Evolutionary conservation across 1,284 basidiomycete genomes (phyloP).

Genomic region (Ustilago xerochloae): DNA sequence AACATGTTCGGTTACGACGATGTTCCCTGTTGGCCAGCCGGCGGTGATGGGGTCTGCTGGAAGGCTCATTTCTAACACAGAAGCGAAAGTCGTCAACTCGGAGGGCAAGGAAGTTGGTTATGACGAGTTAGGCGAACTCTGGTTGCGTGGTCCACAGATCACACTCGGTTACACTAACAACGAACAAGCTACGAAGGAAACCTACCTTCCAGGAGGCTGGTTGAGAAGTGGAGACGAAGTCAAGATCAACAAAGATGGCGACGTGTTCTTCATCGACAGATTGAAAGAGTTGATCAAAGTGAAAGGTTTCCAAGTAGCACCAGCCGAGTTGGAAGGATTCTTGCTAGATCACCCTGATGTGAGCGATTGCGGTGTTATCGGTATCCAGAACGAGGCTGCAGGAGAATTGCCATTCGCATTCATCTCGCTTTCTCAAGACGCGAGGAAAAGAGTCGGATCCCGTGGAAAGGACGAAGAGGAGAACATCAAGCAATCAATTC

Average conservation of each 20-base stretch:
- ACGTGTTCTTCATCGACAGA: constrained; percentile 58
- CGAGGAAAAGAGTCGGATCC: constrained; percentile 70
- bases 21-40: constrained; percentile 63
- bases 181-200: constrained; percentile 60
- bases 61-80: constrained; percentile 56
- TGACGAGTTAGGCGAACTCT: constrained; percentile 68
- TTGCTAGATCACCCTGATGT: constrained; percentile 79
- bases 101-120: constrained; percentile 61
- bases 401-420: constrained; percentile 82
- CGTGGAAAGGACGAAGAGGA: constrained; percentile 68
- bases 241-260: constrained; percentile 68
- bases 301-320: constrained; percentile 63
- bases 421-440: constrained; percentile 73
- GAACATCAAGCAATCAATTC: constrained; percentile 34
- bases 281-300: constrained; percentile 69
- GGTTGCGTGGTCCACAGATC: constrained; percentile 62
- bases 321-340: constrained; percentile 77
- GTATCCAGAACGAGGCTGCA: constrained; percentile 79
- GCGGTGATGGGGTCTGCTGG: constrained; percentile 63
- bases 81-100: constrained; percentile 60
- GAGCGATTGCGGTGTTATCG: constrained; percentile 78
- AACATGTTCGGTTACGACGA: constrained; percentile 64
- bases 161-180: constrained; percentile 64
- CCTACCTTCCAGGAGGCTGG: constrained; percentile 52
- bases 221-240: constrained; percentile 68